Evolutionary conservation across 2,329 filamentous ascomycete species (phyloP), one percentile per base, ranked within the genome.

Genomic region (Rosellinia necatrix): DNA sequence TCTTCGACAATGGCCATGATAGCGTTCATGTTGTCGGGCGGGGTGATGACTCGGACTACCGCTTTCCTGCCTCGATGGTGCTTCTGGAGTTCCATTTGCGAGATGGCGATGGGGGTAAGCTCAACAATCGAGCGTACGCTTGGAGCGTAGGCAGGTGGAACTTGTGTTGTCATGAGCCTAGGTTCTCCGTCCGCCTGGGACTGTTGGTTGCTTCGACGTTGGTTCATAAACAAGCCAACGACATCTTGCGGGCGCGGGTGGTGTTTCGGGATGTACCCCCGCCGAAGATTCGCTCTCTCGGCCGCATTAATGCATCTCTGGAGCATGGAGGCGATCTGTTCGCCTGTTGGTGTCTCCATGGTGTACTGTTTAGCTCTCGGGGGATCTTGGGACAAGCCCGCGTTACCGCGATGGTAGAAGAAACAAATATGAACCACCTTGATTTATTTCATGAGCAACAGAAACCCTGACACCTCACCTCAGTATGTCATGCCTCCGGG

Each of bases 1-100:
- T 80, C 78, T 32, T 79, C 72, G 0, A 71, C 72, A 27, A 78
- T 63, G 1, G 65, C 64, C 56, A 59, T 63, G 8, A 64, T 53
- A 2, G 60, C 59, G 10, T 17, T 61, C 27, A 63, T 55, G 3
- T 58, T 44, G n/a, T 58, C 35, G 2, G 62, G 59, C 6, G 60
- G 64, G 13, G 65, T 65, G 22, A 65, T 15, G 17, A 65, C 57
- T 8, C 48, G 63, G 13, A 69, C n/a, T 2, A 59, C 9, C 2
- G 32, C 40, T 42, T 53, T 58, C 6, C 40, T 56, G 2, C 65
- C 64, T 3, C 65, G 50, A 59, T 73, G 70, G 19, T 71, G 66
- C 7, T 61, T 65, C 42, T 70, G 67, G 6, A 73, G 64, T 25
- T 37, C 62, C 70, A 74, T 71, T 10, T 63, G 50, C 3, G 64